Conservation (phyloP, 2,329 filamentous ascomycete species). For the Penicillium sp. region DNA sequence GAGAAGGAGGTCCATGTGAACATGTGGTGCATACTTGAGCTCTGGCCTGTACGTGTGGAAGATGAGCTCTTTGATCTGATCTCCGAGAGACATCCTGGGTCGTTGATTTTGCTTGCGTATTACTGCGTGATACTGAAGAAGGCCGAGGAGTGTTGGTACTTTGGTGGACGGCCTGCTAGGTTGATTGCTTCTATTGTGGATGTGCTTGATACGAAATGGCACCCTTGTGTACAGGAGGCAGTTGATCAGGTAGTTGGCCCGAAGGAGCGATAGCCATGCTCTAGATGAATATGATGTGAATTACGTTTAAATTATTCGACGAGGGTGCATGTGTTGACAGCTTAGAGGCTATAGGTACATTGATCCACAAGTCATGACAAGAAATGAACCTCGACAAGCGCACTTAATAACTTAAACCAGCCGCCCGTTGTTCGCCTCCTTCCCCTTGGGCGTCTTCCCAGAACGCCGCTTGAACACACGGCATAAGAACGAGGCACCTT, state of each 20-base stretch:
- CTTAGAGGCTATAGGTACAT: too few species aligned
- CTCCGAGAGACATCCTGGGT: conserved; percentile 31
- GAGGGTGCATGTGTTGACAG: too few species aligned
- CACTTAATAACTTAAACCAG: conserved; percentile 16
- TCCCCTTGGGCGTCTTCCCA: conserved; percentile 29
- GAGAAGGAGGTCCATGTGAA: conserved; percentile 25
- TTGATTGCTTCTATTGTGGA: conserved; percentile 4
- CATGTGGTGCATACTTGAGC: conserved; percentile 25
- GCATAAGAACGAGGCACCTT: conserved; percentile 25
- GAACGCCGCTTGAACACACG: conserved; percentile 34
- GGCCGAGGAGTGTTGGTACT: conserved; percentile 10
- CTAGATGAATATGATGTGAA: too few species aligned
- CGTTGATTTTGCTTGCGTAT: conserved; percentile 39
- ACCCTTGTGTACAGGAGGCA: conserved; percentile 4
- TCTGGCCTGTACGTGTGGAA: conserved; percentile 40
- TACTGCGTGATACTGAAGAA: conserved; percentile 24
- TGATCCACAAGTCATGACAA: too few species aligned
- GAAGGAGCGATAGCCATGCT: too few species aligned
- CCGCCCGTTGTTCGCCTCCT: conserved; percentile 32
- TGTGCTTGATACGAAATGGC: conserved; percentile 7
- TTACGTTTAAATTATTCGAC: too few species aligned
- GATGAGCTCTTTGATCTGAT: conserved; percentile 33
- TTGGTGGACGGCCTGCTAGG: conserved; percentile 4
- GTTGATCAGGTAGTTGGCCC: conserved; percentile 3
- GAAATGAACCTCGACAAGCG: too few species aligned